These are phyloP conservation scores for Huntiella omanensis DNA, from an alignment of 2,329 filamentous ascomycete genomes.

Conservation along the genomic window DNA sequence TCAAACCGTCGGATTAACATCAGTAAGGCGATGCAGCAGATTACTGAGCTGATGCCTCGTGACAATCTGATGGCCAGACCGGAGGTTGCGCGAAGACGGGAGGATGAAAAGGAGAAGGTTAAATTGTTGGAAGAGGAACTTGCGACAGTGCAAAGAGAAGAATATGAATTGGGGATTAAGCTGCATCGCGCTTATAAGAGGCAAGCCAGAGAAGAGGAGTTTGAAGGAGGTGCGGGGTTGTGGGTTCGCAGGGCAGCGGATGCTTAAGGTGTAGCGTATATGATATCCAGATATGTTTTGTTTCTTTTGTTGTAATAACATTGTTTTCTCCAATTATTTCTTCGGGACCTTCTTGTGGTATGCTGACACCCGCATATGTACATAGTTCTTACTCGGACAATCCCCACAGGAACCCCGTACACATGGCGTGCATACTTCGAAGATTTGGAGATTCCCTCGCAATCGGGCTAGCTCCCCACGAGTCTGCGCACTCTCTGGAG, in stretches of 20 bases:
- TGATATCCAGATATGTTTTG: too few relatives aligned
- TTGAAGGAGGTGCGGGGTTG: conserved; percentile 42
- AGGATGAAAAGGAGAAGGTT: conserved; percentile 44
- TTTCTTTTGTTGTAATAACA: too few relatives aligned
- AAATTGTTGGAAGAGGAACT: conserved; percentile 46
- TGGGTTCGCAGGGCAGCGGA: conserved; percentile 53
- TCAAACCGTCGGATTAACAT: conserved; percentile 52
- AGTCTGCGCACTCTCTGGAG: too few relatives aligned
- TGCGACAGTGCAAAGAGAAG: conserved; percentile 53
- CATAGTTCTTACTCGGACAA: too few relatives aligned
- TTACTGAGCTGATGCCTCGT: conserved; percentile 59
- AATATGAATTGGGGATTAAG: conserved; percentile 61
- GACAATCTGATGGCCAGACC: conserved; percentile 49
- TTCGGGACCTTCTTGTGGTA: too few relatives aligned
- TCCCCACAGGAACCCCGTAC: too few relatives aligned
- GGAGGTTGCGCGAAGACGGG: conserved; percentile 38
- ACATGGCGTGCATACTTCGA: too few relatives aligned
- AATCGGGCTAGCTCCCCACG: too few relatives aligned
- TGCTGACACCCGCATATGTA: too few relatives aligned
- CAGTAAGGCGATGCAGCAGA: conserved; percentile 51
- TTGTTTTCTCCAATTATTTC: too few relatives aligned
- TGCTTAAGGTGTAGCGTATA: too few relatives aligned
- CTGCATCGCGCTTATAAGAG: conserved; percentile 59
- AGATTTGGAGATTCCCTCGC: too few relatives aligned
- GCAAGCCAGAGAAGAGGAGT: conserved; percentile 45